Evolutionary conservation across 768 basidiomycete species (phyloP), one percentile per base, ranked within the genome.

Genomic region (Leccinum arenicola): DNA sequence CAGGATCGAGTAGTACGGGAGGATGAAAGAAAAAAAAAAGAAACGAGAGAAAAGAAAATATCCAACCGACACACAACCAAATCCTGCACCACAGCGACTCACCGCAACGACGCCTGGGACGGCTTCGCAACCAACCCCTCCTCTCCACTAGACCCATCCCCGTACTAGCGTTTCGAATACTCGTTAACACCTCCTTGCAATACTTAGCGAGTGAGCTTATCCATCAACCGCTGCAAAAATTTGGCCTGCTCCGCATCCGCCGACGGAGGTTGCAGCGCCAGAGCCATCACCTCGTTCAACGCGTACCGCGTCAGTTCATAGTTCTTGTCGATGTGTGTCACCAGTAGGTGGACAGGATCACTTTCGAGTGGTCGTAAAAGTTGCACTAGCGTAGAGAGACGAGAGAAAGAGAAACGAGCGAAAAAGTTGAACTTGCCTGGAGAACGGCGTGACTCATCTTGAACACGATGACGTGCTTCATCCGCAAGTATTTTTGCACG

Each of bases 391-490:
- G 62, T 58, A 54, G 35, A 29, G 38, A 29, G 43, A 19, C 31
- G 52, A 52, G 19, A 57, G 23, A 45, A 15, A 50, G n/a, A 50
- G 15, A 19, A 33, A 33, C 11, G 58, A 21, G 45, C 48, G 47
- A 50, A 47, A 23, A n/a, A 47, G 33, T 15, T 82, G 6, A 6
- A 47, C 6, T 49, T 58, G 92, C 95, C 85, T 98, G 96, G n/a
- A 98, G 74, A 56, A 93, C 87, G 68, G 97, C 95, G 68, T 97
- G 93, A 73, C 92, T 94, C 74, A 98, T 75, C 80, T 94, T 89
- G 81, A 99, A 99, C 33, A 98, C 88, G 61, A 98, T 95, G 51
- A 95, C 93, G 65, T 95, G 88, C 76, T 96, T 97, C 93, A 96
- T 95, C 64, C 96, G 81, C 62, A 98, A 81, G 73, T 96, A 98